Evolutionary conservation across 768 basidiomycete species (phyloP).

Genomic region (Butyriboletus loyo): DNA sequence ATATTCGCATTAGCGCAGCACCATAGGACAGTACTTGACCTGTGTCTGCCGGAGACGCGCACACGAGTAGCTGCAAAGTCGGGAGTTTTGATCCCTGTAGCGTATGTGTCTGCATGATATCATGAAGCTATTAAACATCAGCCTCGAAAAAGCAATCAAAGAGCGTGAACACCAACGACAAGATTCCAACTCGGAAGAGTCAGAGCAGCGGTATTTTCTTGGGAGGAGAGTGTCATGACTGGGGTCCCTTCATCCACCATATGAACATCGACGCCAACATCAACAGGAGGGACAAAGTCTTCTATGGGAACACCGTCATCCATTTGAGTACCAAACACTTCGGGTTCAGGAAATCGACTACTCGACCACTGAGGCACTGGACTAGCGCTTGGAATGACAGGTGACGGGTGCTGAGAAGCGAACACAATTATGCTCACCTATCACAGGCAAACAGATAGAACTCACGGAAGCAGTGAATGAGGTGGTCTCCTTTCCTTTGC

Average conservation of each 20-base stretch:
- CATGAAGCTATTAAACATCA: slow-evolving; percentile 45
- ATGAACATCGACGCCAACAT: slow-evolving; percentile 30
- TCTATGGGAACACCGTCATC: slow-evolving; percentile 10
- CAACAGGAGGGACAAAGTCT: slow-evolving; percentile 12
- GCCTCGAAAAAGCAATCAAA: background rate
- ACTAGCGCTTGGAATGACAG: slow-evolving; percentile 25
- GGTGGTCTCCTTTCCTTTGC: slow-evolving; percentile 19
- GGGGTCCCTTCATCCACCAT: slow-evolving; percentile 30
- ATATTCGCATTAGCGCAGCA: slow-evolving; percentile 38
- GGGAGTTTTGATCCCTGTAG: slow-evolving; percentile 34
- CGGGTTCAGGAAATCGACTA: slow-evolving; percentile 14
- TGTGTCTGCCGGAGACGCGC: slow-evolving; percentile 29
- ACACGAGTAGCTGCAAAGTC: slow-evolving; percentile 55
- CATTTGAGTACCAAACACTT: slow-evolving; percentile 18
- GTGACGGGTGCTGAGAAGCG: slow-evolving; percentile 5
- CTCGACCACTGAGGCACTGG: slow-evolving; percentile 12
- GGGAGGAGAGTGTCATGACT: slow-evolving; percentile 13
- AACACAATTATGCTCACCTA: background rate
- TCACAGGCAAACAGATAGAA: background rate
- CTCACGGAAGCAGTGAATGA: slow-evolving; percentile 6
- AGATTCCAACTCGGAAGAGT: slow-evolving; percentile 50
- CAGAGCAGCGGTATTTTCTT: slow-evolving; percentile 33
- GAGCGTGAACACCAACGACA: slow-evolving; percentile 42
- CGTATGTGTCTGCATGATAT: slow-evolving; percentile 59
- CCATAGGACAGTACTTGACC: slow-evolving; percentile 37